Base-by-base conservation (phyloP, 768 basidiomycete genomes). In the Pisolithus microcarpus region DNA sequence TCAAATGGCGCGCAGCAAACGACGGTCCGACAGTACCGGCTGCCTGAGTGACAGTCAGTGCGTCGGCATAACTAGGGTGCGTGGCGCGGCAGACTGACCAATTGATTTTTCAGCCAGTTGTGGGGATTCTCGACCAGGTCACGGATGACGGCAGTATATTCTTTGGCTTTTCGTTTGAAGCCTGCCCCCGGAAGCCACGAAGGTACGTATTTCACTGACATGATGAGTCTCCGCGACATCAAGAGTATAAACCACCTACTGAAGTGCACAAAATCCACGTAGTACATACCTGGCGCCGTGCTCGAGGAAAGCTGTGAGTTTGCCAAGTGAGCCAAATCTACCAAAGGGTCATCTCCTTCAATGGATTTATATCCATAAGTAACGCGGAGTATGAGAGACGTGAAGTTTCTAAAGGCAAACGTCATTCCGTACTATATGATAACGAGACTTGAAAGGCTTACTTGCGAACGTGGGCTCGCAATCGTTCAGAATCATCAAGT, bases 301-400 rank as follows among this genome's bases (percentile, higher is more conserved):
- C 50, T 44, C 37, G 37, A 30, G 18, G 60, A 56, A 8, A 72
- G 39, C n/a, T 55, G 58, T 10, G 51, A 54, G 43, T 65, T 55
- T 37, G 65, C 66, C 30, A 54, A 45, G 10, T 68, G 56, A 6
- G 62, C 67, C 5, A 67, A 50, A 7, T 49, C 51, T 38, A 73
- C 57, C 38, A 72, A 68, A 42, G 63, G 66, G 40, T 77, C 74
- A 8, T 73, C 55, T 9, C 63, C 65, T 1, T 64, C 52, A 48
- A 60, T 49, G 18, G 71, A 65, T 11, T 70, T 58, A 48, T 74
- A 71, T 1, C 75, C 75, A 50, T 75, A 75, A 0, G 65, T 64
- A 13, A 71, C 56, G 28, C 65, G 65, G 30, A 75, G 63, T 4
- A 68, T 63, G 15, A 71, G 55, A 2, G 69, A 54, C 18, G 49